phyloP scores from a whole-genome alignment of 805 yeast species.

The Clavispora vitiphila region DNA sequence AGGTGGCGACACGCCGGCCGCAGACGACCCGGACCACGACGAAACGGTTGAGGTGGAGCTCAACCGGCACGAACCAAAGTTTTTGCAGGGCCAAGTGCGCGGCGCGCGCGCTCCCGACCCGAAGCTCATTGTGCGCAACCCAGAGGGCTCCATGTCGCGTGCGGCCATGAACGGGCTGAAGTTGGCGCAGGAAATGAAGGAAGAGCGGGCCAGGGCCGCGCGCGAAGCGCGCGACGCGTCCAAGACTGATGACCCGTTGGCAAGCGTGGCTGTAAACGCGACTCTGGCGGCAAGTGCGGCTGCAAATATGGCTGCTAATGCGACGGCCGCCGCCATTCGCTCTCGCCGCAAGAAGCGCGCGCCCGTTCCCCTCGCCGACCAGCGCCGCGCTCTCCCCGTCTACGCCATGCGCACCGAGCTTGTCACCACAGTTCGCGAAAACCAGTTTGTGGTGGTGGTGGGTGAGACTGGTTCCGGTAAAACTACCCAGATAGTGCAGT shows the following conservation, averaged over 20 bases:
- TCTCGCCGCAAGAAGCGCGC: constrained; percentile 8
- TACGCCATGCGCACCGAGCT: constrained; percentile 56
- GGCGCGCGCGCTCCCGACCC: constrained; percentile 40
- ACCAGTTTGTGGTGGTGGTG: constrained; percentile 77
- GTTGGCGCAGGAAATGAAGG: constrained; percentile 60
- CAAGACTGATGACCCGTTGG: constrained; percentile 7
- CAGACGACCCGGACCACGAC: constrained; percentile 23
- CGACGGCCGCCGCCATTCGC: background rate
- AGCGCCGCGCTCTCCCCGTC: constrained; percentile 65
- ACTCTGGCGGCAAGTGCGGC: constrained; percentile 6
- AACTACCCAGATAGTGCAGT: constrained; percentile 42
- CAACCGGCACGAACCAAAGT: constrained; percentile 63
- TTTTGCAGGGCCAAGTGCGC: constrained; percentile 53
- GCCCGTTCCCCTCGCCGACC: constrained; percentile 20
- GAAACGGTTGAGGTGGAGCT: constrained; percentile 69
- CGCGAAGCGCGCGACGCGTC: constrained; percentile 1
- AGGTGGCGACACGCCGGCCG: constrained; percentile 16
- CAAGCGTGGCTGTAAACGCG: too few relatives aligned
- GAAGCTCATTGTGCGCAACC: constrained; percentile 57
- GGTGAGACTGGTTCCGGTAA: constrained; percentile 82
- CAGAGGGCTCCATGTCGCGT: constrained; percentile 73
- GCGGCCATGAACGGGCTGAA: constrained; percentile 74
- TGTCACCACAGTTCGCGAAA: constrained; percentile 56
- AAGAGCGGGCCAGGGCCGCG: constrained; percentile 35
- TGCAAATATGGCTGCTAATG: background rate